These are phyloP conservation scores for Suhomyces sp. DNA, from an alignment of 805 yeast genomes.

Conservation along the genomic window DNA sequence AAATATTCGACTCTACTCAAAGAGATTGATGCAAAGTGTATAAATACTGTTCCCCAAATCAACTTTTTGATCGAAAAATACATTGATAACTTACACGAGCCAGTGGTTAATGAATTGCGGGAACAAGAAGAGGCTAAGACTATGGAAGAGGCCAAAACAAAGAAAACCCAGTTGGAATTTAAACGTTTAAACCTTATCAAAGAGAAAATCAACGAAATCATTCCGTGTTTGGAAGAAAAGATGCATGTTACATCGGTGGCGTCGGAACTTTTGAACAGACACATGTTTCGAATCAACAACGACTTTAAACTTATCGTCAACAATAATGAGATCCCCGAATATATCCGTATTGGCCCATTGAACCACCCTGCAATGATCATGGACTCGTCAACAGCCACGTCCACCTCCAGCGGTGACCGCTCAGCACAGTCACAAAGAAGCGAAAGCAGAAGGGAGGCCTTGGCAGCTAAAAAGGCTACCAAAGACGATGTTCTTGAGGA, in stretches of 20 bases:
- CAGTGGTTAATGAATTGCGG: not conserved
- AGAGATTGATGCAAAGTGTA: slow-evolving; percentile 94
- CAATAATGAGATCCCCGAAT: slow-evolving; percentile 78
- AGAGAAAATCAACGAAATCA: slow-evolving; percentile 57
- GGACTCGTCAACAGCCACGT: slow-evolving; percentile 46
- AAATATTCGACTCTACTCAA: slow-evolving; percentile 83
- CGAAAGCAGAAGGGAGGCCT: slow-evolving; percentile 87
- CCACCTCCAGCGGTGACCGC: slow-evolving; percentile 33
- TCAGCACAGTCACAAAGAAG: slow-evolving; percentile 74
- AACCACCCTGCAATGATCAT: slow-evolving; percentile 88
- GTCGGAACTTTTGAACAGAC: slow-evolving; percentile 67
- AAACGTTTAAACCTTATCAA: slow-evolving; percentile 38
- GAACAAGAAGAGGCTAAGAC: not conserved
- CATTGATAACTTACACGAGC: slow-evolving; percentile 24
- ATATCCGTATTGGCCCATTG: slow-evolving; percentile 70
- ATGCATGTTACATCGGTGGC: slow-evolving; percentile 96
- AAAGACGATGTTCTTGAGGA: slow-evolving; percentile 34
- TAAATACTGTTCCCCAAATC: slow-evolving; percentile 66
- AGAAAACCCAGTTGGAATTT: slow-evolving; percentile 17
- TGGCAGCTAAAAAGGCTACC: slow-evolving; percentile 79
- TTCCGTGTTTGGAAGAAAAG: slow-evolving; percentile 93
- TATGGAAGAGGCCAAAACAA: slow-evolving; percentile 1
- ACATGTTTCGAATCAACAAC: slow-evolving; percentile 70
- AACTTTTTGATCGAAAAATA: slow-evolving; percentile 52
- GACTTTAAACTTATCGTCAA: slow-evolving; percentile 72